These are phyloP conservation scores for Diaporthe destruens DNA, from an alignment of 2,329 filamentous ascomycete species.

Conservation along the genomic window DNA sequence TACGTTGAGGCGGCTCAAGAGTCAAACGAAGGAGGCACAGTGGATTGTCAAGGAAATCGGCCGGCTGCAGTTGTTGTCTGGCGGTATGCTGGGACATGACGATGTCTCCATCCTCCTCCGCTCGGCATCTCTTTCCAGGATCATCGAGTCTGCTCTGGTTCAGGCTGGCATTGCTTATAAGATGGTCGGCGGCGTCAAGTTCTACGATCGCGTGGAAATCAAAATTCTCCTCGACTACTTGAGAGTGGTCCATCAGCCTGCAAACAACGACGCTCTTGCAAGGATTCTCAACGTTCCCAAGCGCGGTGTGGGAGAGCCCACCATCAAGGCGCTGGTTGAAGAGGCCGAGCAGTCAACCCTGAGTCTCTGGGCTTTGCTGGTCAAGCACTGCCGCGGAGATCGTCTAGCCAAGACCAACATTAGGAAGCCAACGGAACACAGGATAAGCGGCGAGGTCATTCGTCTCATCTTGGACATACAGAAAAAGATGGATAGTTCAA, in stretches of 20 bases:
- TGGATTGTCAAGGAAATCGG: slow-evolving; percentile 92
- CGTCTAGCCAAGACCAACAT: slow-evolving; percentile 63
- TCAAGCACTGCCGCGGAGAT: slow-evolving; percentile 64
- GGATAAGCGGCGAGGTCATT: slow-evolving; percentile 64
- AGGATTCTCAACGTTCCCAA: slow-evolving; percentile 88
- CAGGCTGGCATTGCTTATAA: slow-evolving; percentile 87
- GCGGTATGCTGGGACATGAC: slow-evolving; percentile 76
- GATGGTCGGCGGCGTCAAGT: slow-evolving; percentile 91
- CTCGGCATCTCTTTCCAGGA: slow-evolving; percentile 83
- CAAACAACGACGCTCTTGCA: slow-evolving; percentile 87
- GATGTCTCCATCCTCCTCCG: slow-evolving; percentile 92
- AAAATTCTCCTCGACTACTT: slow-evolving; percentile 91
- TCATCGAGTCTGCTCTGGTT: slow-evolving; percentile 86
- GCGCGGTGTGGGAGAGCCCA: slow-evolving; percentile 83
- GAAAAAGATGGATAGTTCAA: slow-evolving; percentile 49
- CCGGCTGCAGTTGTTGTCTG: slow-evolving; percentile 77
- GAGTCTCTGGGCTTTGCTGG: slow-evolving; percentile 81
- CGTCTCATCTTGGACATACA: slow-evolving; percentile 56
- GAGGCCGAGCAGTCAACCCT: slow-evolving; percentile 79
- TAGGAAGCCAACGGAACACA: slow-evolving; percentile 64
- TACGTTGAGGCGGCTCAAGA: slow-evolving; percentile 81
- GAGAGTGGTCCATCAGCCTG: slow-evolving; percentile 83
- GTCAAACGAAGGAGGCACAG: slow-evolving; percentile 78
- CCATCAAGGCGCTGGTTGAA: slow-evolving; percentile 78
- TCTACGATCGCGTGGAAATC: slow-evolving; percentile 92